Evolutionary conservation across 2,329 filamentous ascomycete genomes (phyloP).

Genomic region (Microdochium paspali): DNA sequence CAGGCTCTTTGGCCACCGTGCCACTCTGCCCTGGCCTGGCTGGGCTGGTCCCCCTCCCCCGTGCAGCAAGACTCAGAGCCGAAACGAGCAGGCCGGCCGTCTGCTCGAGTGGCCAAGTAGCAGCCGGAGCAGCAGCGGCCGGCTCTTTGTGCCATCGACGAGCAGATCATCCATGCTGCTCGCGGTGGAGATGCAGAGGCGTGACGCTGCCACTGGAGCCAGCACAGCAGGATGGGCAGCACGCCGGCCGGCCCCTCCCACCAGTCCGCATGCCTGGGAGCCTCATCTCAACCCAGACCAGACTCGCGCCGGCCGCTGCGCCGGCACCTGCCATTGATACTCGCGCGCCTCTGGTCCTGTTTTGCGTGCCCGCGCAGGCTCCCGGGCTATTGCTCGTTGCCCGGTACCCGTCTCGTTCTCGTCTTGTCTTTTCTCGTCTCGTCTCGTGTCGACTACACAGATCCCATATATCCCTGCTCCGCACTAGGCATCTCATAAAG

Average conservation of each 20-base stretch:
- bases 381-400: too few relatives aligned
- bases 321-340: background rate
- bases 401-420: too few relatives aligned
- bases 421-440: too few relatives aligned
- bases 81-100: too few relatives aligned
- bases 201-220: background rate
- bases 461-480: background rate
- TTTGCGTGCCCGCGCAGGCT: too few relatives aligned
- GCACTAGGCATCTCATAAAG: conserved; percentile 1
- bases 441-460: background rate
- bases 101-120: too few relatives aligned
- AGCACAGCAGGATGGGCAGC: background rate
- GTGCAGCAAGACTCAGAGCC: background rate
- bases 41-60: too few relatives aligned
- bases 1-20: background rate
- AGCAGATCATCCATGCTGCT: background rate
- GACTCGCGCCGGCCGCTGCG: background rate
- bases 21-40: too few relatives aligned
- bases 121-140: background rate
- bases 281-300: background rate
- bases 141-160: background rate
- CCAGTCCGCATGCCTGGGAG: background rate
- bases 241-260: background rate
- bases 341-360: background rate
- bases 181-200: background rate